Evolutionary conservation across 345 rosid species (phyloP), one percentile per base, ranked within the genome.

Genomic region (Salix exigua): DNA sequence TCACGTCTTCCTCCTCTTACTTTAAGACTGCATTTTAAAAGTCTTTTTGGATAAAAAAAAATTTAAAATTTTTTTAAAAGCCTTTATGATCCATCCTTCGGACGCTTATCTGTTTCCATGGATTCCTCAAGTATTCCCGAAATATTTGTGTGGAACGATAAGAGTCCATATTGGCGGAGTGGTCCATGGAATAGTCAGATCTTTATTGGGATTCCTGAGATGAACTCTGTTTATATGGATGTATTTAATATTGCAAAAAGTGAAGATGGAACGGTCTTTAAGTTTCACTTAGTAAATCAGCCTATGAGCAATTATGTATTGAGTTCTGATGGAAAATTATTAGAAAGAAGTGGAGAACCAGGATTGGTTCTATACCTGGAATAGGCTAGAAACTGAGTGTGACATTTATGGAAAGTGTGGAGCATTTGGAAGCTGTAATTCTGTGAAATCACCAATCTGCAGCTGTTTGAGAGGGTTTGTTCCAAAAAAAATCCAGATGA

Each of bases 141-240:
- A 70, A 1, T 67, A 30, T 65, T 85, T 11, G 33, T 87, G 16
- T 82, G 91, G 94, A 90, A 91, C 0, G 85, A 79, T 30, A 72
- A 48, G 7, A 38, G 18, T 7, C 85, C 85, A 0, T 53, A 60
- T 6, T 89, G 89, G 93, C 83, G 89, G 21, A 83, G 86, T 26
- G 92, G 91, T 18, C 91, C 91, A 0, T 91, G 94, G 97, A 85
- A 85, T 69, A 86, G 89, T 78, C 84, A 75, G 75, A 26, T 28
- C n/a, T 84, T 87, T 62, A 60, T 76, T 18, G 91, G 90, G 65
- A 1, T 83, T 35, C 74, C 80, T 28, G 55, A 19, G 5, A 77
- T 79, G 84, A 46, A n/a, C 10, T 75, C 89, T 3, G 79, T 35
- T 71, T 73, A 75, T 77, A 66, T 86, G 74, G 44, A 72, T 62